Percentiles rank a stretch among this genome's conserved stretches.
These are phyloP conservation scores for Alternaria viburni DNA, from an alignment of 2,329 filamentous ascomycete genomes.

Conservation along the genomic window DNA sequence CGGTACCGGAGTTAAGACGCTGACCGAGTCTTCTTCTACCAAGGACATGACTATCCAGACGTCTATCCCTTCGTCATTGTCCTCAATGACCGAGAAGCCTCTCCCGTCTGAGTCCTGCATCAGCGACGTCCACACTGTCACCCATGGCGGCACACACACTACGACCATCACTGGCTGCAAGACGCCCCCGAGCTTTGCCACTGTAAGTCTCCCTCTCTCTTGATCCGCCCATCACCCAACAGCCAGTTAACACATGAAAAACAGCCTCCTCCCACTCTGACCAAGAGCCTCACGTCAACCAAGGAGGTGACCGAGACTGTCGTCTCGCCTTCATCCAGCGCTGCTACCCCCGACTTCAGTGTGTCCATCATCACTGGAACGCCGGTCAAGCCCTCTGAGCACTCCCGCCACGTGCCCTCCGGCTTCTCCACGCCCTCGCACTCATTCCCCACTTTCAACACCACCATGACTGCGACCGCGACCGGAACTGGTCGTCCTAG, in stretches of 20 bases:
- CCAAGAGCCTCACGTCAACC: not conserved
- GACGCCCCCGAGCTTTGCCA: not conserved
- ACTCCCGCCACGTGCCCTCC: not conserved
- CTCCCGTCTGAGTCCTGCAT: not conserved
- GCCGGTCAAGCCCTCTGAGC: not conserved
- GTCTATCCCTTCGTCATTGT: not conserved
- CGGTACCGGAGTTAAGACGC: not conserved
- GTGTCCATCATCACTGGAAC: not conserved
- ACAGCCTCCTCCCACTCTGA: not conserved
- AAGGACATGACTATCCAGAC: not conserved
- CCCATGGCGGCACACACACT: not conserved
- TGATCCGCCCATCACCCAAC: not conserved
- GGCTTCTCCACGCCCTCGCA: not conserved
- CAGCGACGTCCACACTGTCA: not conserved
- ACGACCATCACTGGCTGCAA: not conserved
- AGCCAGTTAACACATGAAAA: not conserved
- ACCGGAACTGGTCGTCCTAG: constrained; percentile 2
- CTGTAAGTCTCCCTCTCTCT: not conserved
- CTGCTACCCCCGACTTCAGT: not conserved
- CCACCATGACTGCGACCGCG: not conserved
- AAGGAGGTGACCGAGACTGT: not conserved
- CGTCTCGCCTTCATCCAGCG: not conserved
- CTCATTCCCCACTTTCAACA: not conserved
- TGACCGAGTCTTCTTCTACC: not conserved
- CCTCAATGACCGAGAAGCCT: not conserved